These are phyloP conservation scores for Arthrobotrys megalospora DNA, from an alignment of 2,329 filamentous ascomycete species.

Conservation along the genomic window DNA sequence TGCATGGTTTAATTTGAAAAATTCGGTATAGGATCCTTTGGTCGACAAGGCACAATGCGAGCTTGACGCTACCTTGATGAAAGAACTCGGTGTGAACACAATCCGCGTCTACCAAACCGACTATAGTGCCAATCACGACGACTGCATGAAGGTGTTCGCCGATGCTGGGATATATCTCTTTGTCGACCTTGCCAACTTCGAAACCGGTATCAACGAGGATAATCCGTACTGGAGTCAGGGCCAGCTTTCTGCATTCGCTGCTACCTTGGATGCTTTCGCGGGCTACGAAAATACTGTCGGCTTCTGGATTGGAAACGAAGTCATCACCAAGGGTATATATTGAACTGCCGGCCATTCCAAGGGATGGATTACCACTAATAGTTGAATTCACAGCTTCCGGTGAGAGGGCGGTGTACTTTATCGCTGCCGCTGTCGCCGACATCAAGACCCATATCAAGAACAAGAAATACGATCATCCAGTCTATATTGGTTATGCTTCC, in stretches of 20 bases:
- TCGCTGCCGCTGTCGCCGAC: conserved; percentile 85
- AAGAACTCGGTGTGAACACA: conserved; percentile 83
- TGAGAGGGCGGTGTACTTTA: conserved; percentile 80
- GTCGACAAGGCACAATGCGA: conserved; percentile 81
- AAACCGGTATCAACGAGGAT: conserved; percentile 66
- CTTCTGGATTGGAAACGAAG: conserved; percentile 91
- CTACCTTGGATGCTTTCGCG: conserved; percentile 83
- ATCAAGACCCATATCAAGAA: conserved; percentile 84
- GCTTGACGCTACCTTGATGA: conserved; percentile 83
- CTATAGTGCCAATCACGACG: conserved; percentile 77
- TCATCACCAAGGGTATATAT: conserved; percentile 73
- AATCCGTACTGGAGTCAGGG: conserved; percentile 79
- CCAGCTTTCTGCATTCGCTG: conserved; percentile 78
- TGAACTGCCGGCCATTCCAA: background rate
- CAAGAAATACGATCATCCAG: conserved; percentile 80
- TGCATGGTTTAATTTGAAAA: conserved; percentile 5
- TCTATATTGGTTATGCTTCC: conserved; percentile 89
- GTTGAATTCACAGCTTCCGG: conserved; percentile 68
- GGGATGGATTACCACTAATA: background rate
- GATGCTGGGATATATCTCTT: conserved; percentile 87
- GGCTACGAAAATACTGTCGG: conserved; percentile 84
- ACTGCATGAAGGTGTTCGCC: conserved; percentile 85
- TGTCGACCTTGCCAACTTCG: conserved; percentile 72
- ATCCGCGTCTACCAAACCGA: conserved; percentile 93
- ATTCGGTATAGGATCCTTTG: conserved; percentile 77